phyloP scores from a whole-genome alignment of 495 filamentous ascomycete species.

The Staphylotrichum longicolle region DNA sequence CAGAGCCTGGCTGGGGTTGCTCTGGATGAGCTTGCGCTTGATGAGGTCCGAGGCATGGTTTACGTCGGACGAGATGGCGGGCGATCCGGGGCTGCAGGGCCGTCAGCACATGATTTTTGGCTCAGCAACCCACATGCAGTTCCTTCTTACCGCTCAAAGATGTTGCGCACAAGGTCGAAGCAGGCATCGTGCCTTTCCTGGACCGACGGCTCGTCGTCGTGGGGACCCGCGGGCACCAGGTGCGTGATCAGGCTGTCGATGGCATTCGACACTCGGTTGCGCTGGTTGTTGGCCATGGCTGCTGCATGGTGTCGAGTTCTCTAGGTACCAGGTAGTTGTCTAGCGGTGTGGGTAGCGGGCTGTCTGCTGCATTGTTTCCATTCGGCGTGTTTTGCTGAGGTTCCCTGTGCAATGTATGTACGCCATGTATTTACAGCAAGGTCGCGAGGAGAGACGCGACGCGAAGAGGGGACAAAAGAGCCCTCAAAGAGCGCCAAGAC shows the following conservation, averaged over 20 bases:
- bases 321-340: too few species aligned
- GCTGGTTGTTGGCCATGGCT: constrained; percentile 45
- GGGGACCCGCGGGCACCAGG: constrained; percentile 49
- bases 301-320: constrained; percentile 32
- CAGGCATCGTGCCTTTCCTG: constrained; percentile 52
- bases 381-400: too few species aligned
- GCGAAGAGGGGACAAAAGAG: constrained; percentile 18
- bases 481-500: constrained; percentile 20
- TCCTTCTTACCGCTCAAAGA: constrained; percentile 49
- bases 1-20: constrained; percentile 78
- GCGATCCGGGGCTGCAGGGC: constrained; percentile 29
- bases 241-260: constrained; percentile 58
- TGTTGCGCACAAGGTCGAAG: constrained; percentile 49
- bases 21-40: constrained; percentile 77
- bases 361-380: too few species aligned
- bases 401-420: too few species aligned
- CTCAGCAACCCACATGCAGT: not conserved
- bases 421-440: not conserved
- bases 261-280: constrained; percentile 49
- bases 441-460: constrained; percentile 25
- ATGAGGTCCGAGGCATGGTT: constrained; percentile 92
- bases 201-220: constrained; percentile 48
- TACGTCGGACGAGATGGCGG: constrained; percentile 57
- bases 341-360: too few species aligned
- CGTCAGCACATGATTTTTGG: constrained; percentile 17